phyloP scores from a whole-genome alignment of 768 basidiomycete genomes.

The Auriculariales sp. region DNA sequence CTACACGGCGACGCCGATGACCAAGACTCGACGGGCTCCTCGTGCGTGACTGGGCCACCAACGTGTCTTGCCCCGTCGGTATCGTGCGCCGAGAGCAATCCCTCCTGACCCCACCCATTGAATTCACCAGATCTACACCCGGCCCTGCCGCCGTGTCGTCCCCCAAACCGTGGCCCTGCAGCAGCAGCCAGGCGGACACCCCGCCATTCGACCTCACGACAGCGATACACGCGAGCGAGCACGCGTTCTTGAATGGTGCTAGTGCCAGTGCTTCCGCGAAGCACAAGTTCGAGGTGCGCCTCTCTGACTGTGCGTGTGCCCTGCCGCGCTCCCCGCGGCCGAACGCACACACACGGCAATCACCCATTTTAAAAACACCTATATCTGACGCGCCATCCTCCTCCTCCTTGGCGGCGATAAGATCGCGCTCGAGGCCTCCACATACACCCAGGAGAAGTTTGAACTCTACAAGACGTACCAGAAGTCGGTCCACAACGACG shows the following conservation, averaged over 20 bases:
- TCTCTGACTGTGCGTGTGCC: too few relatives aligned
- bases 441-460: slow-evolving; percentile 70
- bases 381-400: background rate
- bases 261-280: slow-evolving; percentile 13
- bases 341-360: background rate
- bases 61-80: background rate
- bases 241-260: slow-evolving; percentile 12
- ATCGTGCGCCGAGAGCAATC: too few relatives aligned
- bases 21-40: background rate
- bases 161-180: slow-evolving; percentile 5
- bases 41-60: background rate
- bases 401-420: too few relatives aligned
- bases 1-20: slow-evolving; percentile 27
- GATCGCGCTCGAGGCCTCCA: slow-evolving; percentile 65
- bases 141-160: background rate
- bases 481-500: slow-evolving; percentile 59
- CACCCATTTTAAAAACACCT: background rate
- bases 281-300: slow-evolving; percentile 53
- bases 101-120: slow-evolving; percentile 17
- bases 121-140: slow-evolving; percentile 7
- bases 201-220: slow-evolving; percentile 25
- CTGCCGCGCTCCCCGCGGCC: background rate
- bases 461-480: slow-evolving; percentile 69
- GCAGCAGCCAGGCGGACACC: slow-evolving; percentile 12
- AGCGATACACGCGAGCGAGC: slow-evolving; percentile 46